phyloP scores from a whole-genome alignment of 495 filamentous ascomycete species.

The Sabuloglossum arenarium region DNA sequence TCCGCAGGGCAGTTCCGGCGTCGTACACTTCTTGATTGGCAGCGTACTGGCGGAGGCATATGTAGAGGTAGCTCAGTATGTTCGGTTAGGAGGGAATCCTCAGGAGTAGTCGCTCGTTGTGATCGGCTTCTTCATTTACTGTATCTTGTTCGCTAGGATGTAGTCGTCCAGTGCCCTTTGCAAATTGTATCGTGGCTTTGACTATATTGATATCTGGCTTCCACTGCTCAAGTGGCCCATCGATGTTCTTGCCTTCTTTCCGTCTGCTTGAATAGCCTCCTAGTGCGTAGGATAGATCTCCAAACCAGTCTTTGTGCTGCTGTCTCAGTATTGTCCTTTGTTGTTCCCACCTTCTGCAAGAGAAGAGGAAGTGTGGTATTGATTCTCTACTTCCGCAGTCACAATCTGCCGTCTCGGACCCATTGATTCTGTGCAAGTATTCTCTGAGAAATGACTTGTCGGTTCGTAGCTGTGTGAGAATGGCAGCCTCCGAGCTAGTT shows the following conservation, averaged over 20 bases:
- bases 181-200: conserved; percentile 7
- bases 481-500: conserved; percentile 7
- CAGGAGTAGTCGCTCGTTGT: not conserved
- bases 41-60: too few relatives aligned
- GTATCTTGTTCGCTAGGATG: conserved; percentile 3
- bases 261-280: conserved; percentile 9
- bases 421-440: conserved; percentile 9
- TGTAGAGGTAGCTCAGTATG: too few relatives aligned
- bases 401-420: conserved; percentile 6
- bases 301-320: conserved; percentile 8
- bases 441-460: conserved; percentile 7
- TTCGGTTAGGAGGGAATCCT: not conserved
- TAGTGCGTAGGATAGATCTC: conserved; percentile 9
- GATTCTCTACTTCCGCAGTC: conserved; percentile 8
- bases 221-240: conserved; percentile 9
- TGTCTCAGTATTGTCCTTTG: conserved; percentile 6
- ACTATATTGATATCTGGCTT: conserved; percentile 10
- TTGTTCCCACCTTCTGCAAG: conserved; percentile 6
- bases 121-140: conserved; percentile 6
- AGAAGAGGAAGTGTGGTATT: conserved; percentile 9
- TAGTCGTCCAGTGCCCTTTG: conserved; percentile 6
- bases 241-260: conserved; percentile 8
- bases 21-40: too few relatives aligned
- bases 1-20: not conserved
- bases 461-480: too few relatives aligned